A percentile compares a stretch with the other conserved stretches of the same genome.
Evolutionary conservation across 2,329 filamentous ascomycete species (phyloP).

Genomic region (Claviceps pazoutovae): DNA sequence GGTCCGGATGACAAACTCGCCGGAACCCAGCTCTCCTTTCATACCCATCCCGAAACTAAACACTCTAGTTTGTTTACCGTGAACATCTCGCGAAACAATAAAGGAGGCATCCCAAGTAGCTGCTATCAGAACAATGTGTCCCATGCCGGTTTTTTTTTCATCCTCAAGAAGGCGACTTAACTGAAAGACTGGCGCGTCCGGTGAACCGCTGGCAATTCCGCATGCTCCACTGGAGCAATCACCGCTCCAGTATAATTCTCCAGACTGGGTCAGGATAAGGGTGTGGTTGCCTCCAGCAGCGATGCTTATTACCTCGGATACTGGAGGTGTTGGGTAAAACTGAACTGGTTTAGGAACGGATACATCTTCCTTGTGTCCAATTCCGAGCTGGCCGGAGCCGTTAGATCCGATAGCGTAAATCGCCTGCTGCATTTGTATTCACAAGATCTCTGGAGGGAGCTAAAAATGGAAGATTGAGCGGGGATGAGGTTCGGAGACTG

Average conservation of each 20-base stretch:
- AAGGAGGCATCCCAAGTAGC: conserved; percentile 71
- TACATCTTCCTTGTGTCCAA: conserved; percentile 58
- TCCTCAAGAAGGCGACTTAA: conserved; percentile 22
- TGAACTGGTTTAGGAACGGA: conserved; percentile 48
- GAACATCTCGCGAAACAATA: conserved; percentile 35
- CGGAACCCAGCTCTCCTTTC: conserved; percentile 61
- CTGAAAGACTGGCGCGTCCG: conserved; percentile 24
- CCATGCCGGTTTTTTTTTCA: conserved; percentile 13
- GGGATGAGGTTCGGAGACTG: too few relatives aligned
- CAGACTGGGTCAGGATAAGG: conserved; percentile 48
- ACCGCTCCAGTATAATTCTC: conserved; percentile 52
- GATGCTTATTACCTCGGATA: conserved; percentile 24
- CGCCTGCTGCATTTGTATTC: conserved; percentile 24
- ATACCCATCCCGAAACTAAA: conserved; percentile 51
- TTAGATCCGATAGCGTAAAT: conserved; percentile 65
- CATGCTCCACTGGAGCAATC: conserved; percentile 42
- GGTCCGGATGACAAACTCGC: conserved; percentile 34
- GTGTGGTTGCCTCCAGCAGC: conserved; percentile 78
- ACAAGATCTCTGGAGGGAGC: neutral
- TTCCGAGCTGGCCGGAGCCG: conserved; percentile 59
- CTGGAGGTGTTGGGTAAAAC: conserved; percentile 32
- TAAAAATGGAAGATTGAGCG: neutral
- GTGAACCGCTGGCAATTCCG: conserved; percentile 23
- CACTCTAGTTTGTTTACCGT: conserved; percentile 32
- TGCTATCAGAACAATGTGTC: conserved; percentile 32